phyloP scores from a whole-genome alignment of 2,329 filamentous ascomycete genomes.

The Sphaerulina musiva region DNA sequence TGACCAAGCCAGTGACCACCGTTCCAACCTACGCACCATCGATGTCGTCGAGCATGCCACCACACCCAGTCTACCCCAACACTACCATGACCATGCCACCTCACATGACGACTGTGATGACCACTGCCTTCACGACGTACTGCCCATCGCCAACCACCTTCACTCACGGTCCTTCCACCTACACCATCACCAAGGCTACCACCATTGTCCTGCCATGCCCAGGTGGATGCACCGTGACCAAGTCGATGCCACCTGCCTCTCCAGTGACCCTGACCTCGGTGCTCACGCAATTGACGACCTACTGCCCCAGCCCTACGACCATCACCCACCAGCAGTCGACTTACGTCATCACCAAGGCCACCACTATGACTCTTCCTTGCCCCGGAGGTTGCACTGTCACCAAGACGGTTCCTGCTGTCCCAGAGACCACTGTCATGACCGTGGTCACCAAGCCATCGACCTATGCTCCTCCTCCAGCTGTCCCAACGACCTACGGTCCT shows the following conservation, averaged over 20 bases:
- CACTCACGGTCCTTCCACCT: constrained; percentile 59
- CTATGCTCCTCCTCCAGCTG: too few species aligned
- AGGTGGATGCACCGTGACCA: constrained; percentile 16
- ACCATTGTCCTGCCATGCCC: constrained; percentile 22
- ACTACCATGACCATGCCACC: neutral
- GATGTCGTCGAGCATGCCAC: neutral
- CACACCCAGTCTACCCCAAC: constrained; percentile 9
- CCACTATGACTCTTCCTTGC: constrained; percentile 25
- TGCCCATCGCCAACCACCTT: constrained; percentile 62
- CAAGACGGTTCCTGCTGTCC: neutral
- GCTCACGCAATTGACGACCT: constrained; percentile 60
- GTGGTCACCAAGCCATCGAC: too few species aligned
- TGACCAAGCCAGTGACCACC: constrained; percentile 1
- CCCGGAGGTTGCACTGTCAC: constrained; percentile 10
- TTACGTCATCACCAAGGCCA: constrained; percentile 55
- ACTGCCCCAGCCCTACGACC: constrained; percentile 61
- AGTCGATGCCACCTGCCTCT: constrained; percentile 26
- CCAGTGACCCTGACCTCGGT: constrained; percentile 54
- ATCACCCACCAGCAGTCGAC: constrained; percentile 59
- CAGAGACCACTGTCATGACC: too few species aligned
- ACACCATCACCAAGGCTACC: constrained; percentile 53
- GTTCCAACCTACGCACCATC: constrained; percentile 7
- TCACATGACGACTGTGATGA: constrained; percentile 52
- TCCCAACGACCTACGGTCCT: too few species aligned
- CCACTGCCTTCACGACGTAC: constrained; percentile 61